These are phyloP conservation scores for Salix viminalis DNA, from an alignment of 345 rosid species.

Conservation along the genomic window DNA sequence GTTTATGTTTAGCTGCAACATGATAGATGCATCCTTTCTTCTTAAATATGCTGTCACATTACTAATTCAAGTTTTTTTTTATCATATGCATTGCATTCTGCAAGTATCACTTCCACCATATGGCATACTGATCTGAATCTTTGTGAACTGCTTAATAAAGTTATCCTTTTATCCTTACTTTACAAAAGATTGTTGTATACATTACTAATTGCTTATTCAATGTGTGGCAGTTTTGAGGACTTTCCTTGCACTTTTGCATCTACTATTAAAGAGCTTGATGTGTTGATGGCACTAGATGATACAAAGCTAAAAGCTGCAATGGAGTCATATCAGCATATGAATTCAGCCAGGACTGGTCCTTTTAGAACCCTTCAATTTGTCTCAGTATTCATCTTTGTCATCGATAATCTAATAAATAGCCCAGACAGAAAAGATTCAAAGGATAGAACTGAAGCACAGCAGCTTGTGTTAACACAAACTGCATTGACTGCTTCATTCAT, in stretches of 20 bases:
- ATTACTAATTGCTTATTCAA: neutral
- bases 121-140: neutral
- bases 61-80: neutral
- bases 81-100: neutral
- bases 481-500: slow-evolving; percentile 48
- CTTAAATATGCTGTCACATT: neutral
- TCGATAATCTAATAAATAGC: slow-evolving; percentile 35
- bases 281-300: slow-evolving; percentile 49
- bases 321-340: slow-evolving; percentile 60
- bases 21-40: neutral
- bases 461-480: slow-evolving; percentile 26
- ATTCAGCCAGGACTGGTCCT: slow-evolving; percentile 62
- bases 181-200: neutral
- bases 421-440: slow-evolving; percentile 22
- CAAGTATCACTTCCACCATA: neutral
- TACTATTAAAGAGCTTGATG: slow-evolving; percentile 55
- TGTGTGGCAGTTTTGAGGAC: slow-evolving; percentile 56
- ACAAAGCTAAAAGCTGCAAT: slow-evolving; percentile 37
- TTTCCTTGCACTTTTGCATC: slow-evolving; percentile 61
- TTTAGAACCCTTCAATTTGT: slow-evolving; percentile 63
- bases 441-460: slow-evolving; percentile 21
- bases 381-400: slow-evolving; percentile 55
- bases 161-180: neutral
- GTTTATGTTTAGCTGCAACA: neutral
- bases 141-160: neutral